These are phyloP conservation scores for Pseudocercospora musae DNA, from an alignment of 2,329 filamentous ascomycete genomes.

Conservation along the genomic window DNA sequence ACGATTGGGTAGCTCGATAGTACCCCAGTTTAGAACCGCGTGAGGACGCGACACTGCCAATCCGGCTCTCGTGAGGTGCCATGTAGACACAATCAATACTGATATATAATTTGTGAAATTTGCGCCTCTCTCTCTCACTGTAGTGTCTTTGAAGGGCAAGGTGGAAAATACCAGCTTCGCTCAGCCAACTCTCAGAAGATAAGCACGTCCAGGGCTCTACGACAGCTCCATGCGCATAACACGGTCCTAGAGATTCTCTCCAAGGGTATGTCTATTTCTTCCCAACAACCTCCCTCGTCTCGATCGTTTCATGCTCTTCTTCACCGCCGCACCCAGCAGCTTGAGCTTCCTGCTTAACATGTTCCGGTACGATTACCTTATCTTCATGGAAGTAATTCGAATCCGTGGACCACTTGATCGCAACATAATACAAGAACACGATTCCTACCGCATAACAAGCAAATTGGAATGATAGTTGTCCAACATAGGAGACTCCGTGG, in stretches of 20 bases:
- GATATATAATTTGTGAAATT: background rate
- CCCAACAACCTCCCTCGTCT: too few relatives aligned
- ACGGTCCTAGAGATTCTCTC: too few relatives aligned
- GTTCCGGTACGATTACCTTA: constrained; percentile 8
- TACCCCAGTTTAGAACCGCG: background rate
- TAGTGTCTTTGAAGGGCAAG: background rate
- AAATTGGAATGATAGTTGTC: constrained; percentile 5
- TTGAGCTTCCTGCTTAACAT: constrained; percentile 7
- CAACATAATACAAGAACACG: constrained; percentile 4
- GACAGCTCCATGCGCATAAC: too few relatives aligned
- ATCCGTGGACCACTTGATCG: constrained; percentile 1
- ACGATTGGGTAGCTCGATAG: background rate
- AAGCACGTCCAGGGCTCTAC: too few relatives aligned
- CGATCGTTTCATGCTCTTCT: background rate
- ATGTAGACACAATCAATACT: background rate
- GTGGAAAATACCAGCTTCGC: background rate
- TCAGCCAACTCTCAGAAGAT: too few relatives aligned
- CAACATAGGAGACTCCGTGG: constrained; percentile 3
- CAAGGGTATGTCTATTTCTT: too few relatives aligned
- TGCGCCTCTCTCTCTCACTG: background rate
- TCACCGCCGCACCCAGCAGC: background rate
- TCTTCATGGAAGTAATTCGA: constrained; percentile 11
- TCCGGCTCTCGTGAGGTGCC: background rate
- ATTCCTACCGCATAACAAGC: constrained; percentile 2
- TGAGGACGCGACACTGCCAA: background rate